These are phyloP conservation scores for Alternaria sp. DNA, from an alignment of 2,329 filamentous ascomycete species.

Conservation along the genomic window DNA sequence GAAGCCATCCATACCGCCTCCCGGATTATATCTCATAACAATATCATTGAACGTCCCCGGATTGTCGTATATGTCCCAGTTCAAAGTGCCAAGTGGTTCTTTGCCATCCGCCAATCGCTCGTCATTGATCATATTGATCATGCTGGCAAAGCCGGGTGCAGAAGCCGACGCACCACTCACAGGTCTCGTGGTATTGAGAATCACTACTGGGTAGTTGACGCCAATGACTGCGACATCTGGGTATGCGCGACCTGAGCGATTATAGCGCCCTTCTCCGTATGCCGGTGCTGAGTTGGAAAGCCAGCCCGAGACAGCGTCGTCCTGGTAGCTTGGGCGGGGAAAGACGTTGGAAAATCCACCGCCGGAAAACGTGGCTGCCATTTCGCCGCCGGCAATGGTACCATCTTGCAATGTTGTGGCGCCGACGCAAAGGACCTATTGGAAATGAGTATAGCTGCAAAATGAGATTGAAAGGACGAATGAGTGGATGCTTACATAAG, in stretches of 20 bases:
- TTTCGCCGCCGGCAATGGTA: neutral
- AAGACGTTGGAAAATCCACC: constrained; percentile 58
- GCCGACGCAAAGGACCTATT: constrained; percentile 62
- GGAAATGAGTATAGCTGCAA: neutral
- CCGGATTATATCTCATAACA: constrained; percentile 36
- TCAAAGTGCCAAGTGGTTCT: constrained; percentile 61
- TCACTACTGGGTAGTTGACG: constrained; percentile 47
- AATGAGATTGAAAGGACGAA: neutral
- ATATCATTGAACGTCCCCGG: constrained; percentile 52
- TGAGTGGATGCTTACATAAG: constrained; percentile 56
- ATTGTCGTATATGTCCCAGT: constrained; percentile 62
- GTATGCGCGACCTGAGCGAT: constrained; percentile 58
- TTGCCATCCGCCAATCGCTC: constrained; percentile 58
- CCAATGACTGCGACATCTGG: constrained; percentile 68
- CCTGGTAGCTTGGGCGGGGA: constrained; percentile 54
- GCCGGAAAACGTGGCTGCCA: constrained; percentile 20
- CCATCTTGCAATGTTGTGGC: constrained; percentile 50
- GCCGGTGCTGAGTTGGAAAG: constrained; percentile 8
- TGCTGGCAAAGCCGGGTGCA: constrained; percentile 62
- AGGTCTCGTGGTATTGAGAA: constrained; percentile 37
- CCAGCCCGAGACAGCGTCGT: constrained; percentile 23
- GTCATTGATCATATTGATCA: constrained; percentile 67
- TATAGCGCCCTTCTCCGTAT: constrained; percentile 17
- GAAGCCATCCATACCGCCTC: constrained; percentile 43
- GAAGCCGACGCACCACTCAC: constrained; percentile 61